Conservation (phyloP, 805 yeast species). For the Starmerella riodocensis region DNA sequence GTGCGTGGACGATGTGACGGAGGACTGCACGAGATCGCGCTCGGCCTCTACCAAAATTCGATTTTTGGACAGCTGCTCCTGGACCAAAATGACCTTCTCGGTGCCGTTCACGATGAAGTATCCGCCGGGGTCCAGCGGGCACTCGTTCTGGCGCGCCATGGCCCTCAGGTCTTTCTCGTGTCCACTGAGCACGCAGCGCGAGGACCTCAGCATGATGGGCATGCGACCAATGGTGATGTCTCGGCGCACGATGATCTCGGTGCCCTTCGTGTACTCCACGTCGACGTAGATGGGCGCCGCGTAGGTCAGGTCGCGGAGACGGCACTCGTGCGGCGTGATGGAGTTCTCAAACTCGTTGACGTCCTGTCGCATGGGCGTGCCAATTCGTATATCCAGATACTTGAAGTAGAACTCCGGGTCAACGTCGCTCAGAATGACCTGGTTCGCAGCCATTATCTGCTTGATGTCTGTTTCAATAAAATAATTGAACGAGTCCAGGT, state of each 20-base stretch:
- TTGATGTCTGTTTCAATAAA: conserved; percentile 87
- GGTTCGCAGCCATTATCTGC: conserved; percentile 85
- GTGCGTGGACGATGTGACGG: conserved; percentile 95
- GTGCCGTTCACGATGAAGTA: conserved; percentile 89
- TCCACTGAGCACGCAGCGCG: conserved; percentile 76
- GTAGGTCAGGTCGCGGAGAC: conserved; percentile 85
- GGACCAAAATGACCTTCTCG: conserved; percentile 90
- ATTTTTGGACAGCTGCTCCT: conserved; percentile 91
- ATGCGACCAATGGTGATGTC: conserved; percentile 92
- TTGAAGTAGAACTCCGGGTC: conserved; percentile 94
- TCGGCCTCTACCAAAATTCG: conserved; percentile 97
- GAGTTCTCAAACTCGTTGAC: conserved; percentile 25
- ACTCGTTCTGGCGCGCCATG: conserved; percentile 83
- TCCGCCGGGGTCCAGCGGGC: conserved; percentile 98
- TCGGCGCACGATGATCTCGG: conserved; percentile 76
- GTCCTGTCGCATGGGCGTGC: conserved; percentile 35
- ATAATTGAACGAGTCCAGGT: conserved; percentile 93
- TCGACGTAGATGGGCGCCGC: conserved; percentile 94
- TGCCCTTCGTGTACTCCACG: conserved; percentile 91
- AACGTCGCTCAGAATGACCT: conserved; percentile 77
- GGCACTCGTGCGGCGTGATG: conserved; percentile 76
- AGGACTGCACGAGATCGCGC: conserved; percentile 88
- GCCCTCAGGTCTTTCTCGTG: conserved; percentile 37
- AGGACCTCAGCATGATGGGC: conserved; percentile 96
- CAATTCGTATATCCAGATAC: conserved; percentile 85